Evolutionary conservation across 129 eudicot species (phyloP), one percentile per base, ranked within the genome.

Genomic region (Kitagawia praeruptora): DNA sequence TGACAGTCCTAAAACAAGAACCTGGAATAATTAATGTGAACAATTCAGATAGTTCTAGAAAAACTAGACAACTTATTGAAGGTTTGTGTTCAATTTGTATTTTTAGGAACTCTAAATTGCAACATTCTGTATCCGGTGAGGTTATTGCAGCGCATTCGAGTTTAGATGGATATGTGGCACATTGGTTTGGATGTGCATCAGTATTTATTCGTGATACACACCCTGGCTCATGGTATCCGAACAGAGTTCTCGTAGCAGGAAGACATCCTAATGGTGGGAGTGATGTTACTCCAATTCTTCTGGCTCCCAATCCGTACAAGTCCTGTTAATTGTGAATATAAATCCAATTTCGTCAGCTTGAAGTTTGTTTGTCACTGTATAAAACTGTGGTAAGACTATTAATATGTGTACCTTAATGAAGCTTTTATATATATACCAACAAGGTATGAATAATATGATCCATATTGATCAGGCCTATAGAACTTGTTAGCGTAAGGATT

Each of bases 201-300:
- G 88, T 78, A 67, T 94, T 94, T 78, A 91, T 78, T 28, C 87
- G 79, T 8, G 96, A 70, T 4, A 91, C 96, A 75, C 98, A 91
- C 15, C 97, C 98, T 42, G 31, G 46, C 66, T 94, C 86, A 27
- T 82, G 91, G 77, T 34, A 84, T 41, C 98, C 98, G 70, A 91
- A 94, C 77, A 91, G 47, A 8, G 98, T 94, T 75, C 88, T 80
- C 5, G 92, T 85, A 37, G 92, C 92, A 0, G 97, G 97, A 34
- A 94, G 82, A 46, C 97, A 94, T 25, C 98, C 98, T 77, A 91
- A 56, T 69, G 98, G 98, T 41, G 98, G 96, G 46, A 94, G 92
- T 45, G 98, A 91, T 34, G 98, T 94, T 78, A 86, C 98, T 64
- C 98, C 98, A 14, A 94, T 88, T 83, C 87, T 84, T 74, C 98